These are phyloP conservation scores for Lecanicillium sp. DNA, from an alignment of 2,329 filamentous ascomycete genomes.

Conservation along the genomic window DNA sequence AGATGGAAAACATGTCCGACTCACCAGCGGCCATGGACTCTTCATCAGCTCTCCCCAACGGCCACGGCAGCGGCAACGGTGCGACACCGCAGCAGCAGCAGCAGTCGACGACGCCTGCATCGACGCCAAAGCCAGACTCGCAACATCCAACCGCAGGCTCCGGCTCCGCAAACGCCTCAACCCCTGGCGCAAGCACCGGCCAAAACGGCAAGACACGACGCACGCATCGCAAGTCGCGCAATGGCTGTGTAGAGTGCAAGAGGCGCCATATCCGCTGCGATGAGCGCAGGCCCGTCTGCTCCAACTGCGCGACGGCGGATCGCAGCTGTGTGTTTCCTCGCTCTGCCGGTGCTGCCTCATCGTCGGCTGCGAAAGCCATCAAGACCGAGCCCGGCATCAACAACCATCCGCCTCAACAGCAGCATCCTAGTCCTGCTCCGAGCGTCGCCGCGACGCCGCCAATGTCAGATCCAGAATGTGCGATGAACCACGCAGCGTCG, in stretches of 20 bases:
- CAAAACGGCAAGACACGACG: slow-evolving; percentile 23
- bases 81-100: background rate
- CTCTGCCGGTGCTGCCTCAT: slow-evolving; percentile 1
- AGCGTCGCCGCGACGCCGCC: too few species aligned
- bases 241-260: slow-evolving; percentile 32
- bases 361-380: background rate
- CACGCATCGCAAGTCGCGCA: slow-evolving; percentile 31
- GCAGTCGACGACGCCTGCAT: background rate
- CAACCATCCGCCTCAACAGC: background rate
- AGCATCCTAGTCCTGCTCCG: background rate
- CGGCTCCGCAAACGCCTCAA: background rate
- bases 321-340: slow-evolving; percentile 26
- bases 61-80: slow-evolving; percentile 2
- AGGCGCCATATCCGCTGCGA: slow-evolving; percentile 34
- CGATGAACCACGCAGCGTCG: too few species aligned
- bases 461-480: too few species aligned
- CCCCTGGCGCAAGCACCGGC: slow-evolving; percentile 4
- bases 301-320: slow-evolving; percentile 29
- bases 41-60: slow-evolving; percentile 9
- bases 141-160: background rate
- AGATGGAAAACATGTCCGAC: too few species aligned
- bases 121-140: too few species aligned
- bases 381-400: background rate
- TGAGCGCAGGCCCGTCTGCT: slow-evolving; percentile 29
- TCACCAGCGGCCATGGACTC: slow-evolving; percentile 9